Base-by-base conservation (phyloP, 495 filamentous ascomycete species). In the Neurospora cerealis region DNA sequence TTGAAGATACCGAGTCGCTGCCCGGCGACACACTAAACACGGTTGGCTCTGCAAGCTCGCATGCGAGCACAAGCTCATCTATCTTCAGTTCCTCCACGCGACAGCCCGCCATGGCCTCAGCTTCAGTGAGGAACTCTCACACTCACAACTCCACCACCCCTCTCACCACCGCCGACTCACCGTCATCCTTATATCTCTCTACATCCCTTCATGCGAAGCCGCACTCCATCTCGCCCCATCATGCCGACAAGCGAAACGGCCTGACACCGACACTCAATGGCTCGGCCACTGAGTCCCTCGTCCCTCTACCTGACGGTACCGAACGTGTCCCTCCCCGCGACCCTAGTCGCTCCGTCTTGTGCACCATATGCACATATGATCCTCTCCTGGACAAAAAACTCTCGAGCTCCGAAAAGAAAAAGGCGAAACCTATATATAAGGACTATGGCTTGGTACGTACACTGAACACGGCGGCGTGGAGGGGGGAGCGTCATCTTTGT, bases 151-250 rank as follows among this genome's bases (percentile, higher is more conserved):
- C 54, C 54, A 66, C 24, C 48, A 96, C 94, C 24, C 93, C 94
- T 66, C 86, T 95, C 74, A 95, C 93, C 34, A 91, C 89, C 75
- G 81, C 85, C 77, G 93, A 92, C 75, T 93, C 91, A 39, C 94
- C 94, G n/a, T 88, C 91, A 40, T 87, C 89, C 54, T 83, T 82
- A 78, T 89, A 90, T 80, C 79, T 79, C 37, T 81, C 83, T 46
- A 73, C 79, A 71, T 48, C 78, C 71, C 75, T 75, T 66, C 73
- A 74, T 74, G 10, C 75, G 74, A 84, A 85, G 77, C 79, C 81
- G 74, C 79, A 81, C 70, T 75, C 79, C 79, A 79, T 80, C 79
- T 79, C 81, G 48, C 77, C 77, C 69, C 77, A 69, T 41, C 70
- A 78, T 73, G 72, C 73, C 75, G 78, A 79, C 78, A 78, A 72